phyloP scores from a whole-genome alignment of 139 green algal species.

The Ettlia oleoabundans region DNA sequence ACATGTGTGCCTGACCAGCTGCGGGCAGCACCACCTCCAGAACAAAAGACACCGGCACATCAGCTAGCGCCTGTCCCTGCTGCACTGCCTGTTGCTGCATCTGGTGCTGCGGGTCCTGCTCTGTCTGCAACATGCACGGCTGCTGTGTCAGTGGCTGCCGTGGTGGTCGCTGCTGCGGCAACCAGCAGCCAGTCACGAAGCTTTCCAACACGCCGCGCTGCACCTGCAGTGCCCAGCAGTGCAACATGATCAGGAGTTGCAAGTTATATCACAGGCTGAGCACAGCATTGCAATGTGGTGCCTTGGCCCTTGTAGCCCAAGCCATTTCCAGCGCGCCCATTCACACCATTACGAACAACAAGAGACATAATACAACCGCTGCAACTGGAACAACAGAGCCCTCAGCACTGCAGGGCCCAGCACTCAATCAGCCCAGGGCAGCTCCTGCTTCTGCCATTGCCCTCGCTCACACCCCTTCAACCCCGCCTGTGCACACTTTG shows the following conservation, averaged over 20 bases:
- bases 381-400: too few species aligned
- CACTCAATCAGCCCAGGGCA: too few species aligned
- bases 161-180: too few species aligned
- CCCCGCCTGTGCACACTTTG: too few species aligned
- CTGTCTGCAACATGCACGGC: too few species aligned
- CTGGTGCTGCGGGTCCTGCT: neutral
- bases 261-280: neutral
- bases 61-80: neutral
- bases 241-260: neutral
- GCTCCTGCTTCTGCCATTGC: too few species aligned
- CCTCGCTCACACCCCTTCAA: too few species aligned
- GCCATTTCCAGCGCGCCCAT: too few species aligned
- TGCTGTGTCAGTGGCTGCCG: too few species aligned
- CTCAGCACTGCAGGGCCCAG: too few species aligned
- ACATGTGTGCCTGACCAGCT: conserved; percentile 10
- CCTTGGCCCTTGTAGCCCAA: neutral
- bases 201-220: neutral
- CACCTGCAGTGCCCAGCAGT: neutral
- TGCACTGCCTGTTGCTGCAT: neutral
- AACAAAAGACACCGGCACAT: neutral
- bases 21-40: conserved; percentile 10
- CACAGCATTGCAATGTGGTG: neutral
- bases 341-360: too few species aligned
- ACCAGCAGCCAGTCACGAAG: neutral
- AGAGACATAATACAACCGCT: too few species aligned